Evolutionary conservation across 495 filamentous ascomycete species (phyloP).

Genomic region (Neurospora sp.): DNA sequence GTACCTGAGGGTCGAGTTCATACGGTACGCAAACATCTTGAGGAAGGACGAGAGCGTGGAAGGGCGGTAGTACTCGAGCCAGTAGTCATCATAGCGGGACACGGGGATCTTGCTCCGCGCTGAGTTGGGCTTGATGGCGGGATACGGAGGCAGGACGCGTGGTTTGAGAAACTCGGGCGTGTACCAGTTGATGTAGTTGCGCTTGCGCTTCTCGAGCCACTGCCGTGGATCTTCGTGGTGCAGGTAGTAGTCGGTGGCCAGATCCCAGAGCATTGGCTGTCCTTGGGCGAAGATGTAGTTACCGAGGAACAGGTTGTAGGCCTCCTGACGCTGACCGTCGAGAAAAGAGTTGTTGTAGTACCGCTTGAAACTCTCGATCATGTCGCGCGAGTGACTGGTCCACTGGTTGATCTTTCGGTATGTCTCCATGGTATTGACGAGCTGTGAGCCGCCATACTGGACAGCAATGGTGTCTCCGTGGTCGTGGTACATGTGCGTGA

Average conservation of each 20-base stretch:
- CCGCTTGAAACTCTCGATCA: slow-evolving; percentile 98
- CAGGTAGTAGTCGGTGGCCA: slow-evolving; percentile 91
- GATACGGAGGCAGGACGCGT: slow-evolving; percentile 41
- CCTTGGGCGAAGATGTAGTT: slow-evolving; percentile 90
- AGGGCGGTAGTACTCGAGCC: slow-evolving; percentile 96
- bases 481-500: slow-evolving; percentile 95
- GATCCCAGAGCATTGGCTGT: slow-evolving; percentile 95
- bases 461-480: slow-evolving; percentile 97
- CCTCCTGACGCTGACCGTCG: slow-evolving; percentile 91
- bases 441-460: slow-evolving; percentile 93
- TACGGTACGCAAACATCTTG: slow-evolving; percentile 82
- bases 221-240: slow-evolving; percentile 76
- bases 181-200: slow-evolving; percentile 75
- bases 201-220: slow-evolving; percentile 55
- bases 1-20: slow-evolving; percentile 78
- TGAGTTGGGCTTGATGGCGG: slow-evolving; percentile 24
- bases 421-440: slow-evolving; percentile 98
- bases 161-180: slow-evolving; percentile 64
- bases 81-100: slow-evolving; percentile 81
- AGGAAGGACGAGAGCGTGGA: slow-evolving; percentile 71
- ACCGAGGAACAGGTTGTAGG: slow-evolving; percentile 94
- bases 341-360: slow-evolving; percentile 99
- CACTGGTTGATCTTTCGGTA: slow-evolving; percentile 98
- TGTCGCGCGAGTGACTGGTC: slow-evolving; percentile 93
- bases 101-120: slow-evolving; percentile 44